A percentile compares a stretch with the other conserved stretches of the same genome.
These are phyloP conservation scores for Tetracladium marchalianum DNA, from an alignment of 495 filamentous ascomycete genomes.

Conservation along the genomic window DNA sequence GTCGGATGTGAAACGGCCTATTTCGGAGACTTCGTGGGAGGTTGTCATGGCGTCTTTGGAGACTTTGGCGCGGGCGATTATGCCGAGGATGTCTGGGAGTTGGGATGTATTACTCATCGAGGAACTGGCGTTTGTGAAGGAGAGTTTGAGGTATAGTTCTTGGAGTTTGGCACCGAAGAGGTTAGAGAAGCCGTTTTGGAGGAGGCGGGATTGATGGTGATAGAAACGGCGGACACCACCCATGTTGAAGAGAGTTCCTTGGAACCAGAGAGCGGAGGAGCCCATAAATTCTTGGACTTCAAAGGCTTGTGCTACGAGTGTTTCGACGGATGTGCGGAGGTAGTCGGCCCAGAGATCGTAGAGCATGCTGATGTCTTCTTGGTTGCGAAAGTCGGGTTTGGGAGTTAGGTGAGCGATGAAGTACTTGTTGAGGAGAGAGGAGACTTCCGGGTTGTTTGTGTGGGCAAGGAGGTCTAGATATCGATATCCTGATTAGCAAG, in stretches of 20 bases:
- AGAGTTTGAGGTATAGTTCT: constrained; percentile 25
- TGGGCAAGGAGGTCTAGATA: constrained; percentile 21
- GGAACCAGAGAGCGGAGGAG: constrained; percentile 24
- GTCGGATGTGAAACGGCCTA: constrained; percentile 25
- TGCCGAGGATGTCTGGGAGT: constrained; percentile 25
- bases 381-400: constrained; percentile 23
- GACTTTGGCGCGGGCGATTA: constrained; percentile 21
- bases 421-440: constrained; percentile 24
- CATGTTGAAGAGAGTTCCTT: constrained; percentile 23
- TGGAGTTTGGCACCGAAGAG: constrained; percentile 24
- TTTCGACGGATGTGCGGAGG: constrained; percentile 22
- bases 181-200: constrained; percentile 25
- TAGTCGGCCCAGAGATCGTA: constrained; percentile 25
- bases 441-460: constrained; percentile 26
- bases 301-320: constrained; percentile 21
- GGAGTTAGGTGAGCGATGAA: constrained; percentile 23
- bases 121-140: constrained; percentile 21
- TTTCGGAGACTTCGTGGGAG: constrained; percentile 21
- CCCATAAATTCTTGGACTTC: constrained; percentile 23
- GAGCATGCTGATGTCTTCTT: constrained; percentile 15
- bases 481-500: too few relatives aligned
- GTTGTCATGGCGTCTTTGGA: constrained; percentile 18
- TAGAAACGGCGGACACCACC: constrained; percentile 27
- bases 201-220: constrained; percentile 24
- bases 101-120: constrained; percentile 17